Evolutionary conservation across 768 basidiomycete genomes (phyloP).

Genomic region (Leucogyrophana mollusca): DNA sequence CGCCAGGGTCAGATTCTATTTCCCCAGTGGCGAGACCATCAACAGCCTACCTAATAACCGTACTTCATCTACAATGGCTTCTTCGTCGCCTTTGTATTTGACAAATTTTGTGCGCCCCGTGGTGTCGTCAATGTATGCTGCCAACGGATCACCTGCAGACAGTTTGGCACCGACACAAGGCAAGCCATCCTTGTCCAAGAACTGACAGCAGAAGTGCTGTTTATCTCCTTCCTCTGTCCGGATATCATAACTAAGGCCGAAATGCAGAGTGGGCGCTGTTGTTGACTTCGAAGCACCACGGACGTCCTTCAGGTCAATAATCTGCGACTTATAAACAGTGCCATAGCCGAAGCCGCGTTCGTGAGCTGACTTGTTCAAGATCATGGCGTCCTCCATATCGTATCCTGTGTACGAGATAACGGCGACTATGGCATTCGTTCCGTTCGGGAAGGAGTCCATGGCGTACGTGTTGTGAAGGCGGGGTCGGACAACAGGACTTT

Average conservation of each 20-base stretch:
- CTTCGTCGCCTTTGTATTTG: conserved; percentile 97
- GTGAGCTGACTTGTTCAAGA: conserved; percentile 97
- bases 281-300: conserved; percentile 60
- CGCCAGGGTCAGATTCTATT: conserved; percentile 1
- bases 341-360: conserved; percentile 98
- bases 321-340: conserved; percentile 92
- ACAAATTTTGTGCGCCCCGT: conserved; percentile 79
- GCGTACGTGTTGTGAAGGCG: conserved; percentile 90
- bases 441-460: conserved; percentile 98
- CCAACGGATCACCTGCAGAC: conserved; percentile 73
- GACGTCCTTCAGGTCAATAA: conserved; percentile 84
- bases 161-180: conserved; percentile 75
- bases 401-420: conserved; percentile 99
- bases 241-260: conserved; percentile 83
- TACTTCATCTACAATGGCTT: conserved; percentile 86
- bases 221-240: conserved; percentile 45
- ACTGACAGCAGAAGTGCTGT: conserved; percentile 43
- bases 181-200: conserved; percentile 81
- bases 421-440: conserved; percentile 97
- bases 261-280: conserved; percentile 75
- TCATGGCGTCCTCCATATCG: conserved; percentile 99
- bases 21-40: not conserved
- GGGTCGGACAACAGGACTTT: conserved; percentile 93
- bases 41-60: conserved; percentile 72
- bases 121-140: conserved; percentile 85